A percentile compares a stretch with the other conserved stretches of the same genome.
Conservation (phyloP, 352 stramenopile genomes). For the Globisporangium acanthophoron region DNA sequence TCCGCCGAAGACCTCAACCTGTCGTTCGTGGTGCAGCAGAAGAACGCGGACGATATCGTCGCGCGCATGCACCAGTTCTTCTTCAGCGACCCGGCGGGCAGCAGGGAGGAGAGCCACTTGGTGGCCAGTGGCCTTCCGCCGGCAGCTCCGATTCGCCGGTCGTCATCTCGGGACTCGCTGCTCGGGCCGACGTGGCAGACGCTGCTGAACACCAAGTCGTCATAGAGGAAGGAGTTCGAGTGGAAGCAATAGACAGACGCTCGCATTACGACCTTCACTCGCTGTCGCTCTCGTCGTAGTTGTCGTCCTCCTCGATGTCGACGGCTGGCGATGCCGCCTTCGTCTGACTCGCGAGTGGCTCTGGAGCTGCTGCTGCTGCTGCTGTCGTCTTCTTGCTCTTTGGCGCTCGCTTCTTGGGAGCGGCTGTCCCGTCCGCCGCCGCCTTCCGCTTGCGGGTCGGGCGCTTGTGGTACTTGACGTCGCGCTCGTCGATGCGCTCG, state of each 20-base stretch:
- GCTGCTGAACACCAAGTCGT: slow-evolving; percentile 32
- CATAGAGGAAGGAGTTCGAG: slow-evolving; percentile 1
- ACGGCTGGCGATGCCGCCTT: slow-evolving; percentile 6
- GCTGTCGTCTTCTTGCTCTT: slow-evolving; percentile 3
- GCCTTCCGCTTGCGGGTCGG: slow-evolving; percentile 19
- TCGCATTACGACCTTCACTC: slow-evolving; percentile 17
- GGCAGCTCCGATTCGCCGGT: slow-evolving; percentile 40
- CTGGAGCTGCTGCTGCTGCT: slow-evolving; percentile 4
- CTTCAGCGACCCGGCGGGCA: slow-evolving; percentile 27
- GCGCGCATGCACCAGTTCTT: slow-evolving; percentile 78
- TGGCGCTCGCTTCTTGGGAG: background rate
- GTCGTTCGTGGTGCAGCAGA: slow-evolving; percentile 84
- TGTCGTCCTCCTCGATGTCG: slow-evolving; percentile 57
- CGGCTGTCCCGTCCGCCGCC: slow-evolving; percentile 1
- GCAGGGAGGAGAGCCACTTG: background rate
- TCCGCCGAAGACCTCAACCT: slow-evolving; percentile 88
- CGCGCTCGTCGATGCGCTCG: slow-evolving; percentile 45
- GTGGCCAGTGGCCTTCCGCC: slow-evolving; percentile 1
- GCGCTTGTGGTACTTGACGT: slow-evolving; percentile 50
- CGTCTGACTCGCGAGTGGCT: no score
- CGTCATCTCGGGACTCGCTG: slow-evolving; percentile 60
- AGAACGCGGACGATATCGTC: slow-evolving; percentile 72
- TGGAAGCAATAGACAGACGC: background rate
- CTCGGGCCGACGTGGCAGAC: slow-evolving; percentile 69
- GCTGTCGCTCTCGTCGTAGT: slow-evolving; percentile 76